These are phyloP conservation scores for Heliocybe sulcata DNA, from an alignment of 1,284 basidiomycete genomes.

Conservation along the genomic window DNA sequence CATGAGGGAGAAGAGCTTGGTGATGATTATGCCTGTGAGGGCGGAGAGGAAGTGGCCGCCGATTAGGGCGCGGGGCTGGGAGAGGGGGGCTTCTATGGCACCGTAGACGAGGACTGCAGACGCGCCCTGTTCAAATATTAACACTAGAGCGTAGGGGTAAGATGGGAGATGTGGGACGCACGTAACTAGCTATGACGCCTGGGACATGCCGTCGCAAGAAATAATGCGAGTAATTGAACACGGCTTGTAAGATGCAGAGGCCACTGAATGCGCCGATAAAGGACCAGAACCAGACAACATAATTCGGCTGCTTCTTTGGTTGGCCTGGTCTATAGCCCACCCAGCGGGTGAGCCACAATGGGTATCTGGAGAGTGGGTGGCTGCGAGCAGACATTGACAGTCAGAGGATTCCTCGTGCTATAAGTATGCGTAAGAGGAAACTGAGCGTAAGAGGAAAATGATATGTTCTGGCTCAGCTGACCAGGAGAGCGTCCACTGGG, in stretches of 20 bases:
- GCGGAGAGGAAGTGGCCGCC: conserved; percentile 52
- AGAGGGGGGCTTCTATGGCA: conserved; percentile 49
- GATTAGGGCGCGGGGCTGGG: conserved; percentile 54
- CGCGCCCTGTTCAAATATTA: conserved; percentile 34
- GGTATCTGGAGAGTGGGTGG: conserved; percentile 26
- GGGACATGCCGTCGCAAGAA: conserved; percentile 42
- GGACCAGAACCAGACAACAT: conserved; percentile 36
- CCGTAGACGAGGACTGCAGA: conserved; percentile 54
- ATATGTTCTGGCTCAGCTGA: too few species aligned
- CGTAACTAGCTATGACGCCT: conserved; percentile 41
- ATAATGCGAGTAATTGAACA: conserved; percentile 41
- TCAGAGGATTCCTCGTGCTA: too few species aligned
- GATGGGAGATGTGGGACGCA: conserved; percentile 15
- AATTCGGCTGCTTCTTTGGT: conserved; percentile 26
- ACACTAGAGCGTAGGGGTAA: conserved; percentile 1
- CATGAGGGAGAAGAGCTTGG: conserved; percentile 44
- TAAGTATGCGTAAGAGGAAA: too few species aligned
- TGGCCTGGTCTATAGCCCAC: conserved; percentile 34
- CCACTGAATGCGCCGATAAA: conserved; percentile 50
- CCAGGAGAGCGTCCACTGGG: too few species aligned
- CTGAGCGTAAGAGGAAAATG: too few species aligned
- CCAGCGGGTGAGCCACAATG: conserved; percentile 34
- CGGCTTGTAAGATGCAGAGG: conserved; percentile 47
- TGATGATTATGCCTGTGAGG: conserved; percentile 44
- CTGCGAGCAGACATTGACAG: too few species aligned